phyloP scores from a whole-genome alignment of 2,329 filamentous ascomycete genomes.

The Aspergillus sojae region DNA sequence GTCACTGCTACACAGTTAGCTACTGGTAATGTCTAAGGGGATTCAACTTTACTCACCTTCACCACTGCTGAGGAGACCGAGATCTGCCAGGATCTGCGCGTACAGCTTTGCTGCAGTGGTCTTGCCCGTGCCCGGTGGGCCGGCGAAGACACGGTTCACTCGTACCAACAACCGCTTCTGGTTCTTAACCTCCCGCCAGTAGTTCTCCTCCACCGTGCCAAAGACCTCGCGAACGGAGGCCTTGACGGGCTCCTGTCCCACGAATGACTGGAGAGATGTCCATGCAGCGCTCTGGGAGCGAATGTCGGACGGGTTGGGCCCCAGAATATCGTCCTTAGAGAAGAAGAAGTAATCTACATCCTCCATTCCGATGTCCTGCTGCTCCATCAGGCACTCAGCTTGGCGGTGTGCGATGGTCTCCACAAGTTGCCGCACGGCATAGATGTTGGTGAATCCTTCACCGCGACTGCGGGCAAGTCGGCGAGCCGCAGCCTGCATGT shows the following conservation, averaged over 20 bases:
- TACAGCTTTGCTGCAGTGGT: slow-evolving; percentile 25
- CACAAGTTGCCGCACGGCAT: slow-evolving; percentile 20
- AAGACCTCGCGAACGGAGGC: slow-evolving; percentile 19
- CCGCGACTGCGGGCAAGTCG: slow-evolving; percentile 20
- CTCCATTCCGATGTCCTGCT: slow-evolving; percentile 19
- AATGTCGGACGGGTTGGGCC: slow-evolving; percentile 17
- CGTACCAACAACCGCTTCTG: slow-evolving; percentile 19
- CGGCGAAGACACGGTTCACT: slow-evolving; percentile 23
- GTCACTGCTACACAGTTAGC: slow-evolving; percentile 6
- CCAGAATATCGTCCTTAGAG: slow-evolving; percentile 23
- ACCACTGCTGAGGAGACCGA: slow-evolving; percentile 17
- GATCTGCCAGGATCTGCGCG: slow-evolving; percentile 21
- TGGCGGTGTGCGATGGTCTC: slow-evolving; percentile 20
- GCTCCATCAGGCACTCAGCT: slow-evolving; percentile 16
- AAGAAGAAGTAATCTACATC: slow-evolving; percentile 25
- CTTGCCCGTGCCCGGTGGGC: slow-evolving; percentile 25
- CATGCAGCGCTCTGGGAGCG: slow-evolving; percentile 19
- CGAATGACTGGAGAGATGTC: slow-evolving; percentile 18
- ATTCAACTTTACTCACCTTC: slow-evolving; percentile 12
- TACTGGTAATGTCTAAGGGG: background rate
- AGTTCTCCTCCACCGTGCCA: slow-evolving; percentile 21
- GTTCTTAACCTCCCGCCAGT: slow-evolving; percentile 22
- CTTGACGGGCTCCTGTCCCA: slow-evolving; percentile 23
- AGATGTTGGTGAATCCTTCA: slow-evolving; percentile 20
- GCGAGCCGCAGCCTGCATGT: slow-evolving; percentile 23